Base-by-base conservation (phyloP, 768 basidiomycete species). In the Rhodosporidiobolus odoratus region DNA sequence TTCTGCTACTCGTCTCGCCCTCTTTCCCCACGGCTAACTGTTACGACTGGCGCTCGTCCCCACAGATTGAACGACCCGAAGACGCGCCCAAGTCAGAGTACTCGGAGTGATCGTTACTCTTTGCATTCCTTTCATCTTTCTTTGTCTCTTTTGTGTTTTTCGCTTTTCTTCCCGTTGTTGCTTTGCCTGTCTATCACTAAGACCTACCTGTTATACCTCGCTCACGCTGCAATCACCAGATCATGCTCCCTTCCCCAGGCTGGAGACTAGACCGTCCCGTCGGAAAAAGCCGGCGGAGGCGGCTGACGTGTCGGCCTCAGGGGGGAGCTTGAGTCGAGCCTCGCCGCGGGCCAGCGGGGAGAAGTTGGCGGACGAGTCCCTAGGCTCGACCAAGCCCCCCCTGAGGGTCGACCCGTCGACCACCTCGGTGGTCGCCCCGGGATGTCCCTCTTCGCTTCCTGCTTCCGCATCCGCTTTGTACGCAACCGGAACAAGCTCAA, bases 31-130 rank as follows among this genome's bases (percentile, higher is more conserved):
- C 12, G n/a, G n/a, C n/a, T n/a, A n/a, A n/a, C n/a, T n/a, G n/a
- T 32, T n/a, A 12, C 2, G 30, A 27, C 27, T 30, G 27, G 25
- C 43, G 43, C 3, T 35, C n/a, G 12, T 17, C 1, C 52, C 40
- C 23, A 25, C 53, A 65, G 64, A 70, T 70, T 35, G 69, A 70
- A 60, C 65, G 66, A 56, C 69, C 69, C 1, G 69, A 70, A 32
- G 64, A 57, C 3, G 53, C 59, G 12, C 43, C 23, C 41, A 52
- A 70, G 21, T 3, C 60, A 35, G 69, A 65, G 21, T 65, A 59
- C 59, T 47, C 30, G 19, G 69, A 70, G 58, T 65, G 48, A 17
- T 17, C 57, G 40, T 1, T 23, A 30, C n/a, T 15, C 45, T 16
- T 48, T 19, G 48, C 52, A 9, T 32, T 19, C 10, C 27, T 53